Conservation (phyloP, 176 grass and related monocot genomes). For the Carex scoparia region DNA sequence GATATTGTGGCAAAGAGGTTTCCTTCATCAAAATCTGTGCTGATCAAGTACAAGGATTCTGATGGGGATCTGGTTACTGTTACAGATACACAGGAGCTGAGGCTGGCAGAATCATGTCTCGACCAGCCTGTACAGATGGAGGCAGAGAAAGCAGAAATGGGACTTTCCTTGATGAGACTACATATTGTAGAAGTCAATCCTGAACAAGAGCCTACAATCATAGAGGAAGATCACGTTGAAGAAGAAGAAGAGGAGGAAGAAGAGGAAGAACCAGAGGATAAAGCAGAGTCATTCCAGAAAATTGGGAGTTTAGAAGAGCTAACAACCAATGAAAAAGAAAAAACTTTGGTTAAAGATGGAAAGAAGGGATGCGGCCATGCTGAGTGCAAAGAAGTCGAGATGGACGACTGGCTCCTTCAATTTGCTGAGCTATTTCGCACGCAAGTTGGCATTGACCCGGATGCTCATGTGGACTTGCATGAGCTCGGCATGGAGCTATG, state of each 20-base stretch:
- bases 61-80: slow-evolving; percentile 94
- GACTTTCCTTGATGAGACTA: slow-evolving; percentile 49
- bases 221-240: slow-evolving; percentile 43
- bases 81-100: slow-evolving; percentile 58
- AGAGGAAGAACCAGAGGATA: slow-evolving; percentile 31
- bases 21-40: slow-evolving; percentile 80
- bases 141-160: slow-evolving; percentile 31
- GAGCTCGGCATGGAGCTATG: slow-evolving; percentile 96
- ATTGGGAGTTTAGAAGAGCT: slow-evolving; percentile 22
- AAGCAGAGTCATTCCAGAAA: slow-evolving; percentile 1
- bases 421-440: slow-evolving; percentile 93
- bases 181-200: slow-evolving; percentile 78
- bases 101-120: slow-evolving; percentile 60
- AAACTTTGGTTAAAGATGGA: slow-evolving; percentile 23
- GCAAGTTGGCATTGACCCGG: slow-evolving; percentile 93
- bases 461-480: slow-evolving; percentile 90
- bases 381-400: slow-evolving; percentile 93
- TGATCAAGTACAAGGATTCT: slow-evolving; percentile 90
- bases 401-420: slow-evolving; percentile 96
- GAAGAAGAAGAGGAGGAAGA: slow-evolving; percentile 33
- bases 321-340: slow-evolving; percentile 25
- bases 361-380: slow-evolving; percentile 77
- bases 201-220: slow-evolving; percentile 66
- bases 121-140: slow-evolving; percentile 19
- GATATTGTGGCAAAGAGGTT: slow-evolving; percentile 63